These are phyloP conservation scores for Polygonum maritimum DNA, from an alignment of 148 eudicot species.

Conservation along the genomic window DNA sequence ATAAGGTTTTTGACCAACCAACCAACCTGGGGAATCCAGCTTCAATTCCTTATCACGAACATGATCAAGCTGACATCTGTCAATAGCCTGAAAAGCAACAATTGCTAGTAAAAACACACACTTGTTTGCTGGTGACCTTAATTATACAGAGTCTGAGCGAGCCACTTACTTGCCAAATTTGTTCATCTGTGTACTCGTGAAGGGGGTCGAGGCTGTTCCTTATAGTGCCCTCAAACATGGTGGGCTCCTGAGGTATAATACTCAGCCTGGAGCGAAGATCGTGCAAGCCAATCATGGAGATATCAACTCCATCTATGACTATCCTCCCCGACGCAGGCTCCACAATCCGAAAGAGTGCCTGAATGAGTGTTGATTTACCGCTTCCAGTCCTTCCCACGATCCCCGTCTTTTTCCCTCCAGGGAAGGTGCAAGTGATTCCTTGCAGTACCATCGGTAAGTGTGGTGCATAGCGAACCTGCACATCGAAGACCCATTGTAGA, in stretches of 20 bases:
- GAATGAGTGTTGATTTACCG: conserved; percentile 95
- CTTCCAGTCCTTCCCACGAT: conserved; percentile 98
- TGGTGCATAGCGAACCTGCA: conserved; percentile 87
- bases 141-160: neutral
- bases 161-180: conserved; percentile 54
- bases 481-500: neutral
- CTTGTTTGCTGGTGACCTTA: too few relatives aligned
- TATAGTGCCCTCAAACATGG: conserved; percentile 66
- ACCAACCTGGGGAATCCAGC: conserved; percentile 68
- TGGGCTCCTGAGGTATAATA: conserved; percentile 72
- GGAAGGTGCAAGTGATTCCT: conserved; percentile 83
- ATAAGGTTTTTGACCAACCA: neutral
- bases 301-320: conserved; percentile 68
- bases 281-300: conserved; percentile 62
- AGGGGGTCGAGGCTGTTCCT: conserved; percentile 65
- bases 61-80: conserved; percentile 82
- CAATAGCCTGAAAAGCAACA: conserved; percentile 48
- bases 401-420: conserved; percentile 81
- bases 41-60: conserved; percentile 65
- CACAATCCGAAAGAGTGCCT: conserved; percentile 77
- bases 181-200: conserved; percentile 57
- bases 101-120: neutral
- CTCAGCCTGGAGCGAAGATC: conserved; percentile 58
- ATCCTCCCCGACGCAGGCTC: conserved; percentile 78
- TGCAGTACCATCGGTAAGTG: conserved; percentile 89